A percentile compares a stretch with the other conserved stretches of the same genome.
Evolutionary conservation across 83 land plant species (phyloP).

Genomic region (Thuja plicata): DNA sequence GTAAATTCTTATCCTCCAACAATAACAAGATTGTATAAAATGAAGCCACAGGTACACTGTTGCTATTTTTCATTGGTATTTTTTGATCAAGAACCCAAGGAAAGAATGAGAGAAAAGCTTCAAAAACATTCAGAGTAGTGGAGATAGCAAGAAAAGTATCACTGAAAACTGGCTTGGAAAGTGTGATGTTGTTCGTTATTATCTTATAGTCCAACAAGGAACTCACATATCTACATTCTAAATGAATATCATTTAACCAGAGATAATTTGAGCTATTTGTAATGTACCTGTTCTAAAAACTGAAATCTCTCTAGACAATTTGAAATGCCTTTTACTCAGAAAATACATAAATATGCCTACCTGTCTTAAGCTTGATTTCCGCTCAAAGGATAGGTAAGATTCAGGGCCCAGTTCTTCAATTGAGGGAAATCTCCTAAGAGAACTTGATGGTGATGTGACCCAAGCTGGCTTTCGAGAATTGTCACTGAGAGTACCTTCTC

Average conservation of each 20-base stretch:
- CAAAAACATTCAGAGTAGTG: background rate
- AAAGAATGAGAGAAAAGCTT: background rate
- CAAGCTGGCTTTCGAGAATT: conserved; percentile 33
- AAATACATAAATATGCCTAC: conserved; percentile 17
- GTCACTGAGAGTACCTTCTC: conserved; percentile 44
- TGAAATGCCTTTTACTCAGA: background rate
- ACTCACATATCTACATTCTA: background rate
- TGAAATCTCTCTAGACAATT: background rate
- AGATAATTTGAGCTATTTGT: background rate
- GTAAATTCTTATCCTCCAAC: background rate
- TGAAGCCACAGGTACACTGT: background rate
- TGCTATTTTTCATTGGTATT: background rate
- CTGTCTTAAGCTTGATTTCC: conserved; percentile 51
- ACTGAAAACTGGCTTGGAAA: background rate
- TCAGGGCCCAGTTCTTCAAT: conserved; percentile 54
- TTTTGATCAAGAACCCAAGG: background rate
- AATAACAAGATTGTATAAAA: background rate
- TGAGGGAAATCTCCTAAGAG: conserved; percentile 40
- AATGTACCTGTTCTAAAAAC: background rate
- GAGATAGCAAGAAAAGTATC: background rate
- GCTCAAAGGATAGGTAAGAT: conserved; percentile 45
- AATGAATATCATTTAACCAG: background rate
- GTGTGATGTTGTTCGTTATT: background rate
- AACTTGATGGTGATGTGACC: conserved; percentile 36
- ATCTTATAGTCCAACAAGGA: background rate